Evolutionary conservation across 805 yeast genomes (phyloP).

Genomic region (Kluyveromyces siamensis): DNA sequence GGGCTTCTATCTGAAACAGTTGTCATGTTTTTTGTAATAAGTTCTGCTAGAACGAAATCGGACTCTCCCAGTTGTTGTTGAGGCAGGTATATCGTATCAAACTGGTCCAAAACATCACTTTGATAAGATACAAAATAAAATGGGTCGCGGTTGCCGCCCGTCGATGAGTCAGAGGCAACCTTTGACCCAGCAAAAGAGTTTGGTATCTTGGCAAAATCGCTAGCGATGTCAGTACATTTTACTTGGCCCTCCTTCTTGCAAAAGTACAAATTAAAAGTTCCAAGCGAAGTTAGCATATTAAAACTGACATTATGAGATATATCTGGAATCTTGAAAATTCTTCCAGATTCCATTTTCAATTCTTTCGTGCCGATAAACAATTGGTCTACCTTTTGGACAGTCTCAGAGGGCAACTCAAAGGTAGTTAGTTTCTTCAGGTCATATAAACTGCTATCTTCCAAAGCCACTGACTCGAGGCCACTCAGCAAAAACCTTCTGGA

Average conservation of each 20-base stretch:
- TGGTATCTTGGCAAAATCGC: conserved; percentile 39
- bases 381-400: background rate
- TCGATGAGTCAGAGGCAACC: conserved; percentile 43
- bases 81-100: conserved; percentile 43
- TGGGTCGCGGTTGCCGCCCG: conserved; percentile 41
- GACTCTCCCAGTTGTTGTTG: conserved; percentile 13
- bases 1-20: conserved; percentile 6
- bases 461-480: conserved; percentile 41
- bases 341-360: background rate
- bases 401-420: background rate
- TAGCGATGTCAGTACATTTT: conserved; percentile 13
- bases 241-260: conserved; percentile 5
- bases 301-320: conserved; percentile 4
- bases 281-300: conserved; percentile 11
- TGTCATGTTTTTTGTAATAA: conserved; percentile 1
- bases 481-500: conserved; percentile 40
- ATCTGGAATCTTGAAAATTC: conserved; percentile 1
- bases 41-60: conserved; percentile 17
- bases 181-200: conserved; percentile 33
- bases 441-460: background rate
- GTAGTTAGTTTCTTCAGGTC: background rate
- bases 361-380: background rate
- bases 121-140: conserved; percentile 40
- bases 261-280: conserved; percentile 8
- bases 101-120: conserved; percentile 32